Evolutionary conservation across 225 moss, liverwort and hornwort genomes (phyloP).

Genomic region (Bryoerythrophyllum caledonicum): DNA sequence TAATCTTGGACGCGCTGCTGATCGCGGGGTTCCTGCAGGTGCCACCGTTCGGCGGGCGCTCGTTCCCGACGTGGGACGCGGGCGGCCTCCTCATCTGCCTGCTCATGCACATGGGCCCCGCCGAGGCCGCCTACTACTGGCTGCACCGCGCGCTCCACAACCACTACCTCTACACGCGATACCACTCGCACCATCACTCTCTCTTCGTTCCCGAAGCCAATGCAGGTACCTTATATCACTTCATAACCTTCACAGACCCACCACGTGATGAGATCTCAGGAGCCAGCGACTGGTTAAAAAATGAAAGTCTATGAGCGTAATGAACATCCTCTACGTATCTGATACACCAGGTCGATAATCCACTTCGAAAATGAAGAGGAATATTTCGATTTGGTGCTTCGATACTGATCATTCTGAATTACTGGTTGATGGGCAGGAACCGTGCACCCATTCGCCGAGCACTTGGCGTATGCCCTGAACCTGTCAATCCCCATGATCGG

Average conservation of each 20-base stretch:
- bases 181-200: slow-evolving; percentile 88
- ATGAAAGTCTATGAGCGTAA: no score
- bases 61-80: slow-evolving; percentile 51
- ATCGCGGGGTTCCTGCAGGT: slow-evolving; percentile 6
- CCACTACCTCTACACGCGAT: slow-evolving; percentile 65
- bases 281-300: no score
- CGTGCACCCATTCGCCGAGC: slow-evolving; percentile 77
- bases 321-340: no score
- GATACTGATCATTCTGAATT: no score
- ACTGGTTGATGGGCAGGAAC: slow-evolving; percentile 15
- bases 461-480: slow-evolving; percentile 42
- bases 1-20: slow-evolving; percentile 51
- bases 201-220: slow-evolving; percentile 70
- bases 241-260: no score
- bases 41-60: slow-evolving; percentile 26
- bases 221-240: slow-evolving; percentile 37
- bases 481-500: slow-evolving; percentile 63
- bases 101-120: slow-evolving; percentile 70
- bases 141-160: slow-evolving; percentile 74
- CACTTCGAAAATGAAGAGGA: no score
- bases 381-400: no score
- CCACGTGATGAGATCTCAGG: no score
- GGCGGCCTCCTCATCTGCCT: slow-evolving; percentile 46
- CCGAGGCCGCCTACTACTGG: slow-evolving; percentile 80
- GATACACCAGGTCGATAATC: no score